Base-by-base conservation (phyloP, 495 filamentous ascomycete species). In the Xylaria scruposa region DNA sequence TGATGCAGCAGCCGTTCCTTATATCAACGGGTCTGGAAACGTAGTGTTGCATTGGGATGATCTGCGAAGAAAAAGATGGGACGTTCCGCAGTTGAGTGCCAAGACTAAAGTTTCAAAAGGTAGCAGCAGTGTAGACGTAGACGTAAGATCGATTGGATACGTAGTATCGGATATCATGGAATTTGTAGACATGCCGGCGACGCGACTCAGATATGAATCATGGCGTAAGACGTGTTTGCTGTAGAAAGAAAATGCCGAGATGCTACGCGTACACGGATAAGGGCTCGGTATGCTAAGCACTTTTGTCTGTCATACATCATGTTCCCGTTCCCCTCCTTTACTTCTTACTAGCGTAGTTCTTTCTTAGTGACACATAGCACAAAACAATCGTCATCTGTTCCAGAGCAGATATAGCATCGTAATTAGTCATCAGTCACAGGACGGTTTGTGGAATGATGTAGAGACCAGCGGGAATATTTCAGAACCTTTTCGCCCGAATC, bases 201-300 rank as follows among this genome's bases (percentile, higher is more conserved):
- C 58, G 58, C 53, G 68, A 62, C 67, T 61, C 29, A 51, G 56
- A 51, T 33, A 53, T 70, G 68, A 44, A 62, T 70, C 68, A 70
- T 70, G 46, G 68, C 58, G 58, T 63, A 49, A 63, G 58, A 70
- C 46, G n/a, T 21, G 31, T 31, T 70, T 70, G 58, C 46, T 63
- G 67, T 49, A 56, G 60, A 56, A 70, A 51, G 47, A 64, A 53
- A 38, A 59, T 31, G 56, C 67, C 67, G 42, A 29, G 56, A 69
- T 44, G 67, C 33, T 51, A 56, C 36, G 42, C 67, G 67, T 47
- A 68, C 9, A 42, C 38, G 38, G 38, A n/a, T 26, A 21, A 59
- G 38, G 42, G 46, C 53, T n/a, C 67, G 26, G 49, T 54, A 49
- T 8, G 26, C 67, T 49, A 19, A 61, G 24, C 29, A 26, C 21